Evolutionary conservation across 2,329 filamentous ascomycete genomes (phyloP), one percentile per base, ranked within the genome.

Genomic region (Endocalyx cinctus): DNA sequence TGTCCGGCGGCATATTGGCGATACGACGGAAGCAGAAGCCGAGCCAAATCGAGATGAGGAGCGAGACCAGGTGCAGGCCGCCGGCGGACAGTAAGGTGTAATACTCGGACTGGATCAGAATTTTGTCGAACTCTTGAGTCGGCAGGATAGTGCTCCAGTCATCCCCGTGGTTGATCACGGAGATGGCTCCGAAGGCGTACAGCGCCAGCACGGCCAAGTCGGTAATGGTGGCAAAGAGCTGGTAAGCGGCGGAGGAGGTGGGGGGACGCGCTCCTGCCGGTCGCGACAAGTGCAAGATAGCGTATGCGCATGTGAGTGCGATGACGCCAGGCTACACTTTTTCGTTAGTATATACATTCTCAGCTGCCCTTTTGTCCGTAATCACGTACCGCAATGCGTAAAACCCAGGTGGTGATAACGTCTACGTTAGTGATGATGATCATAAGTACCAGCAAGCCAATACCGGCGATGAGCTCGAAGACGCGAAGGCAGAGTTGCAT

Each of bases 221-320:
- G 26, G 84, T 74, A 27, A 87, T 64, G 10, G 77, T 70, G 3
- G 88, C 79, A 57, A 96, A 97, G 37, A 92, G 64, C 60, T 94
- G 87, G 60, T 97, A 97, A 43, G 87, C 90, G 11, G 87, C 82
- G 13, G 87, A 86, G 15, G 87, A 94, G 4, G 71, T 82, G 0
- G 90, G 81, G 1, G 88, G 79, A 32, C 88, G 79, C 27, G 71
- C 75, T 29, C 77, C 78, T 1, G 85, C 74, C 23, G 81, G 77
- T 19, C 85, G 77, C 11, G 76, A 69, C 25, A 94, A 76, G 57
- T 96, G 88, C 51, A 85, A 92, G 39, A 94, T 73, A 26, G 75
- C 85, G 59, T 97, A 97, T 13, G 79, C 51, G 12, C 77, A 79
- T 55, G 88, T 80, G 5, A 85, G 49, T 29, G 82, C 72, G 32